phyloP scores from a whole-genome alignment of 139 green algal genomes.

The Desmodesmus armatus region DNA sequence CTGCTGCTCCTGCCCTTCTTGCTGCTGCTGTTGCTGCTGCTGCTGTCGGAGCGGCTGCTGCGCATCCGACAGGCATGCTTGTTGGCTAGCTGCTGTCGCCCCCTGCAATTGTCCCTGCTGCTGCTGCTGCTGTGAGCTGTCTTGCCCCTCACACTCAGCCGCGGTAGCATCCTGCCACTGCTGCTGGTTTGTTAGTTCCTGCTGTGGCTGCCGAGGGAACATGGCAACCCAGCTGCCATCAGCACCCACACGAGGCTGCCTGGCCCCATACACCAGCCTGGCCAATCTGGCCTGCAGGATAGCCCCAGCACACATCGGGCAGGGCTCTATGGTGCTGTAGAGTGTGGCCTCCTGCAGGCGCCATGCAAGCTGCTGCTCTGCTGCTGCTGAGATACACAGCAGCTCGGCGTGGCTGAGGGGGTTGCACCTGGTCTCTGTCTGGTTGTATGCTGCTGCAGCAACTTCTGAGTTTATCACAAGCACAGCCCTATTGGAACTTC shows the following conservation, averaged over 20 bases:
- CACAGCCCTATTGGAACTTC: conserved; percentile 92
- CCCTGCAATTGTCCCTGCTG: conserved; percentile 8
- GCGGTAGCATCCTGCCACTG: neutral
- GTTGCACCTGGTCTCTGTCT: conserved; percentile 58
- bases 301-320: conserved; percentile 95
- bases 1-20: neutral
- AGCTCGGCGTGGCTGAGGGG: conserved; percentile 92
- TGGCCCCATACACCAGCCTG: conserved; percentile 89
- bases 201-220: conserved; percentile 48
- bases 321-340: conserved; percentile 96
- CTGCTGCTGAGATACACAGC: conserved; percentile 73
- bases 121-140: neutral
- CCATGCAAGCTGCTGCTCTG: conserved; percentile 65
- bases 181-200: neutral
- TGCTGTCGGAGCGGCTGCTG: conserved; percentile 1
- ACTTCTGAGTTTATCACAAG: conserved; percentile 66
- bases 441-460: conserved; percentile 74
- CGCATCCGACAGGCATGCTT: neutral
- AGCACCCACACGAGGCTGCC: conserved; percentile 82
- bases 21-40: conserved; percentile 15
- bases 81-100: neutral
- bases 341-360: conserved; percentile 82
- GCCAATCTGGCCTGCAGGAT: conserved; percentile 85
- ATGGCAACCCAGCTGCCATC: conserved; percentile 92
- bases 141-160: neutral